phyloP scores from a whole-genome alignment of 169 alveolate species.

The Theileria annulata region DNA sequence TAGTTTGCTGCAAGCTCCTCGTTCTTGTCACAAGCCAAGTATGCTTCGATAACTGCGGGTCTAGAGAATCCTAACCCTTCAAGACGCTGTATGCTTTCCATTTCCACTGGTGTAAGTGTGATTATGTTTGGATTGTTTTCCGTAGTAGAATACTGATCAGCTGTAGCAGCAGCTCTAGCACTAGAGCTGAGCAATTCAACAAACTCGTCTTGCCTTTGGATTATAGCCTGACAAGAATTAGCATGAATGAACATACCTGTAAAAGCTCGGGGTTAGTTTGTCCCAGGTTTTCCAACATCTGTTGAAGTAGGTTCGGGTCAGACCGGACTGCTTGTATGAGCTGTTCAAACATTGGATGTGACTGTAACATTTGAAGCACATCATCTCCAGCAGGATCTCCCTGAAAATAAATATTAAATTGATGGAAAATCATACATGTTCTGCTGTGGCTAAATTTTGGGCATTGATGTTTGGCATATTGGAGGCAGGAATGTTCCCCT shows the following conservation, averaged over 20 bases:
- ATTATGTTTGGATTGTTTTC: conserved; percentile 61
- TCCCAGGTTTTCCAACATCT: conserved; percentile 81
- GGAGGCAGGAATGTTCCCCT: conserved; percentile 47
- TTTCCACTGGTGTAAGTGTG: conserved; percentile 87
- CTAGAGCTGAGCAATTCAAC: conserved; percentile 50
- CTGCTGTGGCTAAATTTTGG: neutral
- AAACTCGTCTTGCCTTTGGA: conserved; percentile 86
- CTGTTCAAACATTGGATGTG: conserved; percentile 83
- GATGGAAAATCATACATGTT: neutral
- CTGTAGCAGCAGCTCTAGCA: conserved; percentile 46
- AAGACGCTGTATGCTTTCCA: conserved; percentile 83
- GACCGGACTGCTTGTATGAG: conserved; percentile 81
- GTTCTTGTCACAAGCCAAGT: conserved; percentile 93
- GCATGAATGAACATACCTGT: conserved; percentile 43
- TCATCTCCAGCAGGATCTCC: conserved; percentile 18
- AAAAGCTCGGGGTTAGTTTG: conserved; percentile 83
- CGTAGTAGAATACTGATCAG: conserved; percentile 32
- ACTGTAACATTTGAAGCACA: conserved; percentile 66
- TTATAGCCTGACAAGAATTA: conserved; percentile 60
- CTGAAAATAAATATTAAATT: neutral
- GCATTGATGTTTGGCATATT: neutral
- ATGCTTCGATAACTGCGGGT: conserved; percentile 93
- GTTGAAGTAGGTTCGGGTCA: conserved; percentile 87
- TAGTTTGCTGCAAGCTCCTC: conserved; percentile 92
- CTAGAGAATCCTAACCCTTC: conserved; percentile 90